Evolutionary conservation across 371 early-diverging fungal genomes (phyloP).

Genomic region (Lichtheimia ramosa): DNA sequence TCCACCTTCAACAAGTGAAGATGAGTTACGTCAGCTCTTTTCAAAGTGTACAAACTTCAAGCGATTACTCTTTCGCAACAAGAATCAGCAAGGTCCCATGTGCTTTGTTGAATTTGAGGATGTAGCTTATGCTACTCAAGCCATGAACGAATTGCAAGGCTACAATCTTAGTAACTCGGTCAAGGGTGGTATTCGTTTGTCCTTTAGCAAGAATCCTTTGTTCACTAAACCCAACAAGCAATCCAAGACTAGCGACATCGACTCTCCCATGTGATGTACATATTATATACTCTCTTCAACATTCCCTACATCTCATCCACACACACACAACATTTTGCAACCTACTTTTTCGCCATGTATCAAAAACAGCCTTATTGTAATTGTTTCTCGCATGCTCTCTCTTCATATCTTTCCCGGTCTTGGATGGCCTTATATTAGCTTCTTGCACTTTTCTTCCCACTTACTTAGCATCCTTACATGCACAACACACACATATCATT

Average conservation of each 20-base stretch:
- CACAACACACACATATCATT: neutral
- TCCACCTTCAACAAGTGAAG: constrained; percentile 82
- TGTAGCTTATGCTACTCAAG: constrained; percentile 83
- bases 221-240: constrained; percentile 48
- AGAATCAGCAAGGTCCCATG: constrained; percentile 85
- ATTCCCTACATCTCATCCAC: constrained; percentile 1
- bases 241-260: constrained; percentile 11
- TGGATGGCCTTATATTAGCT: neutral
- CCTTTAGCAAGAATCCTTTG: constrained; percentile 94
- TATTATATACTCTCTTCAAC: constrained; percentile 11
- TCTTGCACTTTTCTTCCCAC: too few species aligned
- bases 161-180: constrained; percentile 78
- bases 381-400: neutral
- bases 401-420: neutral
- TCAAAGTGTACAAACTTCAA: constrained; percentile 79
- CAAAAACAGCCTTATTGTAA: neutral
- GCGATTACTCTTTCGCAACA: constrained; percentile 84
- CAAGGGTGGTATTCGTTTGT: constrained; percentile 92
- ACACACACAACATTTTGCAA: neutral
- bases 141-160: constrained; percentile 85
- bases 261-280: constrained; percentile 18
- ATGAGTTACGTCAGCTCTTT: constrained; percentile 85
- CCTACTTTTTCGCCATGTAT: neutral
- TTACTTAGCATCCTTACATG: constrained; percentile 1
- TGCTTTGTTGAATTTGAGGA: constrained; percentile 94